Percentiles rank a stretch among this genome's conserved stretches.
Evolutionary conservation across 441 rosid genomes (phyloP).

Genomic region (Gossypium armourianum): DNA sequence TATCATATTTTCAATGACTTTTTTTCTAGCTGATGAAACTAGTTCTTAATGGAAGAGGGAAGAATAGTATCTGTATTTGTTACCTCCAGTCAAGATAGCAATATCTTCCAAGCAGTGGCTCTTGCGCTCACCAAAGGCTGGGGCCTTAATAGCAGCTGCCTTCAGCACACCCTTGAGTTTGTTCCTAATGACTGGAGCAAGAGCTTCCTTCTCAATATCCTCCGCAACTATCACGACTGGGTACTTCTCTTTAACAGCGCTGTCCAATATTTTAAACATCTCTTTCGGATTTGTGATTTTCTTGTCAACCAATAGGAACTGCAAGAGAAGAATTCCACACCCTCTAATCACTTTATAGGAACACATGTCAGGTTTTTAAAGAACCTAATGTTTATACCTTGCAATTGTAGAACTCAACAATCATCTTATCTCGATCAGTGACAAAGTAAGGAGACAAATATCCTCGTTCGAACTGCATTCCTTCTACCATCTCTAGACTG

Average conservation of each 20-base stretch:
- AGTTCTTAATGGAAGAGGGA: neutral
- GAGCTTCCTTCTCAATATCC: constrained; percentile 62
- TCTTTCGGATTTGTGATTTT: constrained; percentile 67
- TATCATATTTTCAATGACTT: neutral
- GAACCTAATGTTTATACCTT: constrained; percentile 42
- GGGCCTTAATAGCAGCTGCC: constrained; percentile 79
- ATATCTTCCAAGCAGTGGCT: constrained; percentile 80
- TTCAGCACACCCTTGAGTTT: constrained; percentile 65
- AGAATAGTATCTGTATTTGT: neutral
- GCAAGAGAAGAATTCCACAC: constrained; percentile 31
- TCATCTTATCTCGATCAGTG: constrained; percentile 52
- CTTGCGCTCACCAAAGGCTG: constrained; percentile 79
- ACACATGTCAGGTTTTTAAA: constrained; percentile 15
- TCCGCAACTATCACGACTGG: constrained; percentile 74
- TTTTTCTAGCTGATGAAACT: neutral
- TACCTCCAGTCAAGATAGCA: constrained; percentile 88
- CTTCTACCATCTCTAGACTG: constrained; percentile 57
- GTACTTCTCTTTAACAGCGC: constrained; percentile 67
- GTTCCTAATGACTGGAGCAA: constrained; percentile 68
- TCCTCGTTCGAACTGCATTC: constrained; percentile 84
- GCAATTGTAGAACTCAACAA: constrained; percentile 59
- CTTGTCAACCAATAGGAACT: constrained; percentile 81
- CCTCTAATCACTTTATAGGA: constrained; percentile 24
- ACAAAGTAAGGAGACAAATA: constrained; percentile 78
- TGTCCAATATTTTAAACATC: constrained; percentile 66